These are phyloP conservation scores for Fragilariopsis cylindrus DNA, from an alignment of 108 stramenopile species.

Conservation along the genomic window DNA sequence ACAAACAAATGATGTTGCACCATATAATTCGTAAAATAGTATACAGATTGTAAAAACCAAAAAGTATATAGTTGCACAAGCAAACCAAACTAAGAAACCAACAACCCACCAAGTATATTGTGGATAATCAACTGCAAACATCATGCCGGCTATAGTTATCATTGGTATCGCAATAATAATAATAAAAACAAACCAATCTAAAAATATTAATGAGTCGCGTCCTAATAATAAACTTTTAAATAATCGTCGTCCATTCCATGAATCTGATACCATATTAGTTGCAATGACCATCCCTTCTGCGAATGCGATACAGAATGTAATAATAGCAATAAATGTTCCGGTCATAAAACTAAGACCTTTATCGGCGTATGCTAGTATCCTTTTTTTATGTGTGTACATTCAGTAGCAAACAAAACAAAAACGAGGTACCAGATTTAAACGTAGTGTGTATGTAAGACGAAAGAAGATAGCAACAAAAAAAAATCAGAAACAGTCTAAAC, in stretches of 20 bases:
- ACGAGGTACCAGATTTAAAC: slow-evolving; percentile 51
- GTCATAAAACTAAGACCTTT: slow-evolving; percentile 9
- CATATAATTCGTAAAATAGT: slow-evolving; percentile 40
- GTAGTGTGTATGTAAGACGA: slow-evolving; percentile 55
- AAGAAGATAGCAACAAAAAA: slow-evolving; percentile 57
- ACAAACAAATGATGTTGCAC: background rate
- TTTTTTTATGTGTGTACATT: background rate
- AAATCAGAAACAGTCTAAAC: too few species aligned
- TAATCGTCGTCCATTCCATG: slow-evolving; percentile 44
- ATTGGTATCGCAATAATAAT: slow-evolving; percentile 59
- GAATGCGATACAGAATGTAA: slow-evolving; percentile 50
- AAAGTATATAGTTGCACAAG: slow-evolving; percentile 36
- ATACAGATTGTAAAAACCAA: slow-evolving; percentile 40
- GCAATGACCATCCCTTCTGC: slow-evolving; percentile 62
- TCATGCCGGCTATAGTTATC: slow-evolving; percentile 27
- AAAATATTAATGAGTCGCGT: slow-evolving; percentile 3
- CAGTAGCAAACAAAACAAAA: slow-evolving; percentile 38
- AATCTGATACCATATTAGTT: slow-evolving; percentile 49
- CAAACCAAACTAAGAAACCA: slow-evolving; percentile 45
- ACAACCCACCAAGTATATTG: slow-evolving; percentile 51
- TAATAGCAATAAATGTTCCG: slow-evolving; percentile 48
- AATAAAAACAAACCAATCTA: slow-evolving; percentile 40
- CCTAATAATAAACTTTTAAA: slow-evolving; percentile 32
- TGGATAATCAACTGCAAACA: slow-evolving; percentile 36
- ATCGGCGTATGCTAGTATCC: background rate